Evolutionary conservation across 1,139 yeast genomes (phyloP).

Genomic region (Diutina mesorugosa): DNA sequence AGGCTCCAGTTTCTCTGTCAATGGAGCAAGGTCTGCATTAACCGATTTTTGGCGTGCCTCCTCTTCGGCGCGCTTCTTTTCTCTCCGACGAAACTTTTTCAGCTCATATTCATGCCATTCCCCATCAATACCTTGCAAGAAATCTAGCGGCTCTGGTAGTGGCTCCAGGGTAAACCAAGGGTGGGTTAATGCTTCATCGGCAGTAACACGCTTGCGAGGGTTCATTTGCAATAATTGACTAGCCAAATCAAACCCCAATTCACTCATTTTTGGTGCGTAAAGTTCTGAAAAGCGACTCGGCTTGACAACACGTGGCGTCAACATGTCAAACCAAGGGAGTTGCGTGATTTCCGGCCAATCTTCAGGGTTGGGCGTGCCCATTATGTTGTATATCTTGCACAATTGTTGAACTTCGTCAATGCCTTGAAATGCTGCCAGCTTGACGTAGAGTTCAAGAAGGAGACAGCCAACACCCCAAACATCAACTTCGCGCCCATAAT

Average conservation of each 20-base stretch:
- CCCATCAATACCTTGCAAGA: conserved; percentile 46
- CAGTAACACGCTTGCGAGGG: conserved; percentile 58
- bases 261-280: conserved; percentile 34
- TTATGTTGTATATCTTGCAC: conserved; percentile 56
- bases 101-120: conserved; percentile 99
- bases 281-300: conserved; percentile 34
- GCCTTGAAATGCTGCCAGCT: conserved; percentile 74
- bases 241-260: conserved; percentile 56
- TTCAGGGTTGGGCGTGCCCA: conserved; percentile 78
- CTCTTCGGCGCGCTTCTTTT: conserved; percentile 8
- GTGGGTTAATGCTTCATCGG: conserved; percentile 46
- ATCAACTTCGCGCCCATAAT: conserved; percentile 84
- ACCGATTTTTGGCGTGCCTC: background rate
- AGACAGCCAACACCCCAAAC: conserved; percentile 97
- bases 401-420: conserved; percentile 80
- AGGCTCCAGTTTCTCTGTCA: background rate
- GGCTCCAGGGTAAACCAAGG: conserved; percentile 64
- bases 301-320: conserved; percentile 45
- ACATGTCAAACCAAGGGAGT: conserved; percentile 88
- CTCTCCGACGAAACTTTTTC: conserved; percentile 63
- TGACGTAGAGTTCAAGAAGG: conserved; percentile 66
- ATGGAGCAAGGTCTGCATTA: background rate
- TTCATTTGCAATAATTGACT: conserved; percentile 26
- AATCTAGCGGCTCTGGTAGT: conserved; percentile 35
- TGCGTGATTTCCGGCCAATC: conserved; percentile 68